phyloP scores from a whole-genome alignment of 2,329 filamentous ascomycete genomes.

The Xylariaceae sp. region DNA sequence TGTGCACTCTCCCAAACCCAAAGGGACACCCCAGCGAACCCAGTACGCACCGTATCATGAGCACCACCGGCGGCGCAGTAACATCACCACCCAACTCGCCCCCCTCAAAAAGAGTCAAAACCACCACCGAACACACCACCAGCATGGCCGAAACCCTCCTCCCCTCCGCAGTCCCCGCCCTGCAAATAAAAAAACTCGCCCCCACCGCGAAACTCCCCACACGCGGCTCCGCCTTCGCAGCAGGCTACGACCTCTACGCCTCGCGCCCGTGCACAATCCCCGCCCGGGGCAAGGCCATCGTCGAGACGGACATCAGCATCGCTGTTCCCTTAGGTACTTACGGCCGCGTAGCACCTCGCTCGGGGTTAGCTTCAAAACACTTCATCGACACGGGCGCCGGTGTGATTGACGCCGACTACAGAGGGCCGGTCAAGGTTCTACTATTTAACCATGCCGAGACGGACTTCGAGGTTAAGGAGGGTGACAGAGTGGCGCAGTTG shows the following conservation, averaged over 20 bases:
- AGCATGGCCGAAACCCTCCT: slow-evolving; percentile 13
- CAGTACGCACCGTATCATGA: no score
- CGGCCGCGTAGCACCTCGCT: slow-evolving; percentile 83
- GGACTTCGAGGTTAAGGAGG: slow-evolving; percentile 77
- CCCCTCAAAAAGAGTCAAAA: slow-evolving; percentile 76
- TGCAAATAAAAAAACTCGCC: slow-evolving; percentile 86
- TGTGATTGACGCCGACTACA: slow-evolving; percentile 96
- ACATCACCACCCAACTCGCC: slow-evolving; percentile 66
- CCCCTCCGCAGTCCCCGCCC: slow-evolving; percentile 46
- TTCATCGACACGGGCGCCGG: slow-evolving; percentile 95
- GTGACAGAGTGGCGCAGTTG: slow-evolving; percentile 90
- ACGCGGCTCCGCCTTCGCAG: slow-evolving; percentile 81
- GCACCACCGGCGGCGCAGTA: slow-evolving; percentile 33
- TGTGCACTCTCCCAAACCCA: no score
- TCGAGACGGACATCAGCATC: slow-evolving; percentile 88
- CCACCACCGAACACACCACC: slow-evolving; percentile 33
- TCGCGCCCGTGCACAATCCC: slow-evolving; percentile 72
- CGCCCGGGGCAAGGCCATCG: slow-evolving; percentile 75
- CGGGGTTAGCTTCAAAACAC: slow-evolving; percentile 87
- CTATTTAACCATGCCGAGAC: slow-evolving; percentile 86
- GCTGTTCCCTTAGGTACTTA: slow-evolving; percentile 89
- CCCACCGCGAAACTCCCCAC: slow-evolving; percentile 77
- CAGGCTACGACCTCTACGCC: slow-evolving; percentile 91
- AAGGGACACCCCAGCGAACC: no score
- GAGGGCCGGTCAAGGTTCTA: slow-evolving; percentile 88